Evolutionary conservation across 371 early-diverging fungal species (phyloP).

Genomic region (Mortierella sp.): DNA sequence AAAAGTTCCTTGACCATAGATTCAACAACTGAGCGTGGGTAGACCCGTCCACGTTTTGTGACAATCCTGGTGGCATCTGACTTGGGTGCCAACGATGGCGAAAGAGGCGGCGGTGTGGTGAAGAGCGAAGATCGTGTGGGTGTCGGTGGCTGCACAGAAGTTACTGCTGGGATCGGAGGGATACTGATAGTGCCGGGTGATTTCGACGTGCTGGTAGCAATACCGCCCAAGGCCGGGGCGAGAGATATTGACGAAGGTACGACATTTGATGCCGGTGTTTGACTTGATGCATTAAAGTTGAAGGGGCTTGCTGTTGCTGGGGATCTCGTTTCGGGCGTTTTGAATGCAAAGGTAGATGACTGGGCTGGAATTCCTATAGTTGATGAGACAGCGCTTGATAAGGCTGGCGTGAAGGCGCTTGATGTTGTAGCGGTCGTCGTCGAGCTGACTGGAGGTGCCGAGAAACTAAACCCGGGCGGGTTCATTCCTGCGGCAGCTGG

Average conservation of each 20-base stretch:
- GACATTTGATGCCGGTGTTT: neutral
- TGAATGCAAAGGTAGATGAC: neutral
- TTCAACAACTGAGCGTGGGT: slow-evolving; percentile 40
- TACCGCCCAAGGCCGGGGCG: neutral
- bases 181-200: neutral
- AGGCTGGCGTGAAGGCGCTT: neutral
- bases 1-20: slow-evolving; percentile 25
- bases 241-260: neutral
- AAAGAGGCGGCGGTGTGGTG: slow-evolving; percentile 7
- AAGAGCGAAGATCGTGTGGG: slow-evolving; percentile 8
- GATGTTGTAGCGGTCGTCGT: neutral
- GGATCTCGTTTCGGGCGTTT: neutral
- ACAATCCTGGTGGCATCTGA: slow-evolving; percentile 40
- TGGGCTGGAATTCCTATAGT: neutral
- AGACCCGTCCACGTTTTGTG: slow-evolving; percentile 29
- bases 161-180: slow-evolving; percentile 2
- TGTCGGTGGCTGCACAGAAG: slow-evolving; percentile 17
- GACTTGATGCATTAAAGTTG: neutral
- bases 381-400: neutral
- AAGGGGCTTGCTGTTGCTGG: neutral
- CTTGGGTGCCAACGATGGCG: slow-evolving; percentile 1
- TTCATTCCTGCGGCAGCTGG: neutral
- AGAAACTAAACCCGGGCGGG: slow-evolving; percentile 19
- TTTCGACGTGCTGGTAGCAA: neutral
- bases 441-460: neutral